Evolutionary conservation across 2,329 filamentous ascomycete genomes (phyloP).

Genomic region (Harringtonia lauricola): DNA sequence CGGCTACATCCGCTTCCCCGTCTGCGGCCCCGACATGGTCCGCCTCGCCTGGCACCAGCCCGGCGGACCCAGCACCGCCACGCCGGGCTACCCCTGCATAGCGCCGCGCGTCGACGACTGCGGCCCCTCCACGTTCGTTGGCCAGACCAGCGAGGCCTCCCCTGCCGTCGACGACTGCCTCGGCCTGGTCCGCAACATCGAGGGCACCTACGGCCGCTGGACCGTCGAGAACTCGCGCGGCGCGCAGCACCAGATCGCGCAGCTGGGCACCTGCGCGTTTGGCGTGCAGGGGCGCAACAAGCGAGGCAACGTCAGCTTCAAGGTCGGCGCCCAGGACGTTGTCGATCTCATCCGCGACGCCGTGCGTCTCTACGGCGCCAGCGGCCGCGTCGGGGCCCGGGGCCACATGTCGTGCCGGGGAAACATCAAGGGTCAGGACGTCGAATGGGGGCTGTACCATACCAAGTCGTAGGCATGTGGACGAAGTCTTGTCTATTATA

Average conservation of each 20-base stretch:
- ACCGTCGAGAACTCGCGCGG: slow-evolving; percentile 8
- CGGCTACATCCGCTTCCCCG: slow-evolving; percentile 25
- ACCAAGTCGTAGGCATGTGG: no score
- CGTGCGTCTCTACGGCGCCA: slow-evolving; percentile 17
- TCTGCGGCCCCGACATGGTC: slow-evolving; percentile 23
- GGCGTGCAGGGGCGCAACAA: slow-evolving; percentile 16
- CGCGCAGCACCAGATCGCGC: slow-evolving; percentile 16
- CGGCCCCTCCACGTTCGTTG: slow-evolving; percentile 19
- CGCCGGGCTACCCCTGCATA: slow-evolving; percentile 22
- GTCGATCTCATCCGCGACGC: slow-evolving; percentile 23
- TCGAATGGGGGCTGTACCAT: slow-evolving; percentile 7
- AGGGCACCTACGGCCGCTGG: slow-evolving; percentile 11
- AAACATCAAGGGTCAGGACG: slow-evolving; percentile 5
- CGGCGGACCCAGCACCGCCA: slow-evolving; percentile 11
- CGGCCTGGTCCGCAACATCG: slow-evolving; percentile 22
- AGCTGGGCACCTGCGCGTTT: slow-evolving; percentile 20
- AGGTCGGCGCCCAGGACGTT: slow-evolving; percentile 23
- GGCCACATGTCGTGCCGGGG: slow-evolving; percentile 21
- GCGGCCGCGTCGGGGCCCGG: slow-evolving; percentile 19
- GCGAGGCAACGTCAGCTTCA: slow-evolving; percentile 18
- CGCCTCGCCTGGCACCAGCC: slow-evolving; percentile 19
- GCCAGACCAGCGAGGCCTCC: slow-evolving; percentile 22
- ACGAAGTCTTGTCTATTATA: no score
- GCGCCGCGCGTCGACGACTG: slow-evolving; percentile 16
- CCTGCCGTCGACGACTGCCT: slow-evolving; percentile 22